phyloP scores from a whole-genome alignment of 805 yeast species.

The Candida nanaspora region DNA sequence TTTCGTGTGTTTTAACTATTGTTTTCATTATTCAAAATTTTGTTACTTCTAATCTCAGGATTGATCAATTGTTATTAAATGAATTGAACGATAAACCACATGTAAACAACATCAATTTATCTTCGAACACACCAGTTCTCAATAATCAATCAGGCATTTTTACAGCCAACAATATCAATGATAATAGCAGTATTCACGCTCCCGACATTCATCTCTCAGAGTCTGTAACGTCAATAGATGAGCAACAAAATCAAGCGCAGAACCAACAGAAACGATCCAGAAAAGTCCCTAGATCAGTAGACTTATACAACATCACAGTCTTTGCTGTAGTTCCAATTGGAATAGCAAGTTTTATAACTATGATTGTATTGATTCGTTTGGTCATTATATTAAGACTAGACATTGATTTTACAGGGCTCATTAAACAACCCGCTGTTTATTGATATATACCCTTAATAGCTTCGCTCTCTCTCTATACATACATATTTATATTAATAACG shows the following conservation, averaged over 20 bases:
- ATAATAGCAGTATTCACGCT: not conserved
- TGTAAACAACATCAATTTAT: no score
- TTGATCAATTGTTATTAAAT: slow-evolving; percentile 9
- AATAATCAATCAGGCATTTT: no score
- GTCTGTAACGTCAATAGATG: not conserved
- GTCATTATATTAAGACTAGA: slow-evolving; percentile 70
- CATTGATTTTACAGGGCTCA: not conserved
- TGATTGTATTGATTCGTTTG: slow-evolving; percentile 75
- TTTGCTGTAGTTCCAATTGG: slow-evolving; percentile 99
- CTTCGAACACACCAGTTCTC: no score
- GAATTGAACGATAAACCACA: not conserved
- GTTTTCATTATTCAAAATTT: slow-evolving; percentile 82
- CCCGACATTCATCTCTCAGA: not conserved
- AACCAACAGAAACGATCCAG: not conserved
- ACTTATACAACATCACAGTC: slow-evolving; percentile 81
- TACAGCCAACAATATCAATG: not conserved
- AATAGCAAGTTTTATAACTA: slow-evolving; percentile 84
- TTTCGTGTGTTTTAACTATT: slow-evolving; percentile 76
- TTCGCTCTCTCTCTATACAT: no score
- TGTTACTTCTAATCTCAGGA: slow-evolving; percentile 67
- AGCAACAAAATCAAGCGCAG: no score
- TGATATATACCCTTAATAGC: no score
- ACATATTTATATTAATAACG: no score
- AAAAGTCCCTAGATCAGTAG: slow-evolving; percentile 58
- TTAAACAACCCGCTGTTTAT: no score